These are phyloP conservation scores for Ceratocystis alfenasii DNA, from an alignment of 2,329 filamentous ascomycete genomes.

Conservation along the genomic window DNA sequence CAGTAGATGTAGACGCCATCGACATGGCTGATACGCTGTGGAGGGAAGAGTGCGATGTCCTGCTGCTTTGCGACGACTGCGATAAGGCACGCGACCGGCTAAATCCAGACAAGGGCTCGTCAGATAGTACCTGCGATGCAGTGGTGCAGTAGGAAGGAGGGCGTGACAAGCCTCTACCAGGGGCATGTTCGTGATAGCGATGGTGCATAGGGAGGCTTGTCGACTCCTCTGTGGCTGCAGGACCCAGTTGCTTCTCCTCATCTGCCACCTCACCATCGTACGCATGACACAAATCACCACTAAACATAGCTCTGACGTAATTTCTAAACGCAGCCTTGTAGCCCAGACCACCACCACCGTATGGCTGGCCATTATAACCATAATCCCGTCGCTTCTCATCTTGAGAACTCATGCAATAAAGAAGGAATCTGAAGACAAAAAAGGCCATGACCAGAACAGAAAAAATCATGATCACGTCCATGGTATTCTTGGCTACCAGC, in stretches of 20 bases:
- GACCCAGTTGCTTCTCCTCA: conserved; percentile 12
- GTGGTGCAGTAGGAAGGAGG: conserved; percentile 20
- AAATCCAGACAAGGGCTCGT: not conserved
- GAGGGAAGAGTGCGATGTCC: conserved; percentile 7
- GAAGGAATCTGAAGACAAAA: not conserved
- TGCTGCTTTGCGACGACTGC: conserved; percentile 14
- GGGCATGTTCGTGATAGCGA: not conserved
- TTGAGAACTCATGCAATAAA: not conserved
- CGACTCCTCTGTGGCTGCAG: not conserved
- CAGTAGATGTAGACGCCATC: conserved; percentile 9
- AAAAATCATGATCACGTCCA: not conserved
- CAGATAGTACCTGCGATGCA: conserved; percentile 1
- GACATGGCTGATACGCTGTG: conserved; percentile 12
- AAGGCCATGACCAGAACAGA: not conserved
- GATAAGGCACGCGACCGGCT: conserved; percentile 13
- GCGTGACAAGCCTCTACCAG: not conserved
- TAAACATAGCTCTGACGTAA: not conserved
- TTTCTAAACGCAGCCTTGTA: not conserved
- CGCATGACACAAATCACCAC: not conserved
- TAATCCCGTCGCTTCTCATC: not conserved
- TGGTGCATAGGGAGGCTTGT: conserved; percentile 5
- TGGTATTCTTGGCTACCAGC: not conserved
- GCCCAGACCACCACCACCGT: not conserved
- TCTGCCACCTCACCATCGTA: conserved; percentile 5
- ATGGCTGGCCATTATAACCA: not conserved